phyloP scores from a whole-genome alignment of 306 rosid genomes.

The Pueraria montana region DNA sequence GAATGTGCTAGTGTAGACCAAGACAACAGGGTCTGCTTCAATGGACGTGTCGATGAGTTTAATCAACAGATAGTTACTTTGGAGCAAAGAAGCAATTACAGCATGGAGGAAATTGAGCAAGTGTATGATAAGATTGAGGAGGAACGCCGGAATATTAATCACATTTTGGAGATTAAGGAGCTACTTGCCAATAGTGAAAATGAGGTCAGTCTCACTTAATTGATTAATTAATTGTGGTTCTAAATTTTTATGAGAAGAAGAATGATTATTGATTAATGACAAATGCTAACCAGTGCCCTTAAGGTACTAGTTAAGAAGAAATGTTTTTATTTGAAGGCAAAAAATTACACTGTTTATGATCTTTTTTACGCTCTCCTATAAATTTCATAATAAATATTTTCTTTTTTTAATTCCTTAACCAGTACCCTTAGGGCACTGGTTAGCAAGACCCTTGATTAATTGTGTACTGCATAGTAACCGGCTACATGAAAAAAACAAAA shows the following conservation, averaged over 20 bases:
- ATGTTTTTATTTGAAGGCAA: no score
- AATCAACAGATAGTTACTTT: not conserved
- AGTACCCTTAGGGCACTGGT: no score
- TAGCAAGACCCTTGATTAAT: no score
- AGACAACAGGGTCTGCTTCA: no score
- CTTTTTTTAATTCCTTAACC: no score
- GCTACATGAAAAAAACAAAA: no score
- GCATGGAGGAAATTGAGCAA: constrained; percentile 29
- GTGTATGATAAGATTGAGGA: constrained; percentile 33
- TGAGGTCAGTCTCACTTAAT: constrained; percentile 40
- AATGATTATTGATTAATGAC: not conserved
- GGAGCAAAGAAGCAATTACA: not conserved
- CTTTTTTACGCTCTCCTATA: no score
- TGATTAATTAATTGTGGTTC: not conserved
- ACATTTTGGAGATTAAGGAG: constrained; percentile 47
- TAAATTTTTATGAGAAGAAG: not conserved
- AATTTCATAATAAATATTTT: no score
- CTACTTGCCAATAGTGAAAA: constrained; percentile 1
- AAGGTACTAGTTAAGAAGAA: no score
- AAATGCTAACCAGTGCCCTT: no score
- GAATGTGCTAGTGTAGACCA: not conserved
- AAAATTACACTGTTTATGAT: no score
- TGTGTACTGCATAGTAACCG: not conserved
- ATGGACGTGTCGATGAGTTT: not conserved
- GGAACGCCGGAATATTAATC: not conserved